Percentiles rank a stretch among this genome's conserved stretches.
These are phyloP conservation scores for Colletotrichum siamense DNA, from an alignment of 2,329 filamentous ascomycete genomes.

Conservation along the genomic window DNA sequence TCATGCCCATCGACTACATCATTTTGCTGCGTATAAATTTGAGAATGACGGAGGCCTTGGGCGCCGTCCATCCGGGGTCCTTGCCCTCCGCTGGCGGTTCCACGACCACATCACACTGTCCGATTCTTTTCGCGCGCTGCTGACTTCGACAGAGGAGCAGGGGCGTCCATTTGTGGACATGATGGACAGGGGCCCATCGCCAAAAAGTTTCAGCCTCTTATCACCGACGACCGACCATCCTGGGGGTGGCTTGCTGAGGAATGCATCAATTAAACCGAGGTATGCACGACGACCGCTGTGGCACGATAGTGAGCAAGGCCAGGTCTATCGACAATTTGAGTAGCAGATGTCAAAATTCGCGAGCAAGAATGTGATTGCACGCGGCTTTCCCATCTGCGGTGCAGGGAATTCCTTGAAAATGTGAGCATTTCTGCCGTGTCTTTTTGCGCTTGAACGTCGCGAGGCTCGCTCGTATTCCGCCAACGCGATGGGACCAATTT, in stretches of 20 bases:
- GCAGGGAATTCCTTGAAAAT: background rate
- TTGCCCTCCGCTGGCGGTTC: background rate
- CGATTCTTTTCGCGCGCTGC: background rate
- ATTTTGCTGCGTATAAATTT: background rate
- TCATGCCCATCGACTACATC: background rate
- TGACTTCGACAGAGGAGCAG: background rate
- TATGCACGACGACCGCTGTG: background rate
- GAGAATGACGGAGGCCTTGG: background rate
- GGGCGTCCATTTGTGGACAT: background rate
- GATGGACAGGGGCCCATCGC: slow-evolving; percentile 5
- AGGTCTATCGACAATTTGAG: background rate
- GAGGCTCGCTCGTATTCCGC: background rate
- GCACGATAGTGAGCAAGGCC: background rate
- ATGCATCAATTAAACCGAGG: background rate
- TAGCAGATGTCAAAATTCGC: background rate
- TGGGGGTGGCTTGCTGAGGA: background rate
- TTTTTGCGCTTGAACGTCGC: background rate
- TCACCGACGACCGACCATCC: background rate
- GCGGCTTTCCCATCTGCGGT: background rate
- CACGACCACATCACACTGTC: background rate
- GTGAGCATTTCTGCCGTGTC: background rate
- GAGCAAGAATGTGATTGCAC: background rate
- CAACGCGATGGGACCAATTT: background rate
- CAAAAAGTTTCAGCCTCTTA: slow-evolving; percentile 6
- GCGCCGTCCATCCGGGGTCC: background rate